Percentiles rank a stretch among this genome's conserved stretches.
These are phyloP conservation scores for Tubosaeta sp. DNA, from an alignment of 768 basidiomycete species.

Conservation along the genomic window DNA sequence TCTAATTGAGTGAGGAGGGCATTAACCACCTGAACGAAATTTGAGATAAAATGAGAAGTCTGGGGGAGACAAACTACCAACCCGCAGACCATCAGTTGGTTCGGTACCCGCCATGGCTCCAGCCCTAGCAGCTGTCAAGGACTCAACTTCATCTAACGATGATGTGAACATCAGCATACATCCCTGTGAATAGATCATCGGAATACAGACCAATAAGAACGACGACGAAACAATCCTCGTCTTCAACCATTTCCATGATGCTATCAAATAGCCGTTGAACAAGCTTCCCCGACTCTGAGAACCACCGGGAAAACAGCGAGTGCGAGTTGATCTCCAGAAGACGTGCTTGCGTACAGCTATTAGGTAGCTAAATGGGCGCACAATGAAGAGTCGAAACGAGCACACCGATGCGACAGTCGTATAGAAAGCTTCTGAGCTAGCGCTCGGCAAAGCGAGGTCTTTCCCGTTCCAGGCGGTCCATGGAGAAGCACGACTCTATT, in stretches of 20 bases:
- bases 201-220: conserved; percentile 76
- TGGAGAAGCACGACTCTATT: conserved; percentile 93
- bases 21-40: conserved; percentile 79
- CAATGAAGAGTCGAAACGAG: conserved; percentile 1
- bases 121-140: conserved; percentile 88
- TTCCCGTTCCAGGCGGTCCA: conserved; percentile 97
- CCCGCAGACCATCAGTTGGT: conserved; percentile 89
- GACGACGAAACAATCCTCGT: conserved; percentile 87
- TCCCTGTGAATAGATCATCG: neutral
- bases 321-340: conserved; percentile 98
- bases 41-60: neutral
- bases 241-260: conserved; percentile 88
- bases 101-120: conserved; percentile 95
- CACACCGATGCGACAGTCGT: conserved; percentile 77
- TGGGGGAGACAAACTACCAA: conserved; percentile 32
- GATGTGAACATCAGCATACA: conserved; percentile 5
- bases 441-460: conserved; percentile 92
- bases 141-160: conserved; percentile 87
- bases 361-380: conserved; percentile 2
- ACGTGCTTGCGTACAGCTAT: conserved; percentile 80
- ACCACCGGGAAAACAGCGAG: conserved; percentile 98
- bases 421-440: conserved; percentile 94
- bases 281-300: conserved; percentile 97
- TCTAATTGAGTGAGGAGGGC: conserved; percentile 96
- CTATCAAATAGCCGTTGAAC: conserved; percentile 89